Evolutionary conservation across 176 grass and related monocot genomes (phyloP).

Genomic region (Avena atlantica): DNA sequence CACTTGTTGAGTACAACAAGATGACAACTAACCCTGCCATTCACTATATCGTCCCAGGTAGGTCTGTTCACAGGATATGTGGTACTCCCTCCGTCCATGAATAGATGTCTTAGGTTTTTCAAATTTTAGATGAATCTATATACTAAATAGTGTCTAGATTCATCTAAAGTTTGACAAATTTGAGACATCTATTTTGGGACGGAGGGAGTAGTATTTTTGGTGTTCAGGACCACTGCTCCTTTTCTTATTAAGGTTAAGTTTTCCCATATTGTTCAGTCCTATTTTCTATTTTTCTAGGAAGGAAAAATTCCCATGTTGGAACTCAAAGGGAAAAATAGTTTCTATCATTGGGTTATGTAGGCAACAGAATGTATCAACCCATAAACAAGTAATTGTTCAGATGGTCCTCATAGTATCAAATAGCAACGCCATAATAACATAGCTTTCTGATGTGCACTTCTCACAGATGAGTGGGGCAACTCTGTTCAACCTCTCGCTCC

Average conservation of each 20-base stretch:
- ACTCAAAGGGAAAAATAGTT: not conserved
- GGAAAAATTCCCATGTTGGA: constrained; percentile 6
- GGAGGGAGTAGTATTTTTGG: not conserved
- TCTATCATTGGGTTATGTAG: not conserved
- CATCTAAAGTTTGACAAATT: too few species aligned
- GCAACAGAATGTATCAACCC: not conserved
- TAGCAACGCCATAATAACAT: not conserved
- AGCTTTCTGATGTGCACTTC: not conserved
- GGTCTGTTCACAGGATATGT: constrained; percentile 40
- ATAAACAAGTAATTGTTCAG: not conserved
- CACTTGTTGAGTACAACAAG: not conserved
- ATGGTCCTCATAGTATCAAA: not conserved
- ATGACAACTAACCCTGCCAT: constrained; percentile 12
- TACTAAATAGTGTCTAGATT: too few species aligned
- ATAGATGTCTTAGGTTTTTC: too few species aligned
- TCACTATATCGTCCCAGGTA: constrained; percentile 18
- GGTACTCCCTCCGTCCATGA: not conserved
- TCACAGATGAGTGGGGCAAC: constrained; percentile 49
- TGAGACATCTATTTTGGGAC: too few species aligned
- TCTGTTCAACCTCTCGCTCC: constrained; percentile 36
- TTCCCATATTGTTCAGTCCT: not conserved
- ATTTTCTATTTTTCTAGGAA: not conserved
- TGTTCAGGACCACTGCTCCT: constrained; percentile 27
- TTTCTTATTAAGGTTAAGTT: constrained; percentile 39
- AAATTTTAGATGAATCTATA: too few species aligned